Conservation (phyloP, 352 stramenopile species). For the Phytopythium boreale region DNA sequence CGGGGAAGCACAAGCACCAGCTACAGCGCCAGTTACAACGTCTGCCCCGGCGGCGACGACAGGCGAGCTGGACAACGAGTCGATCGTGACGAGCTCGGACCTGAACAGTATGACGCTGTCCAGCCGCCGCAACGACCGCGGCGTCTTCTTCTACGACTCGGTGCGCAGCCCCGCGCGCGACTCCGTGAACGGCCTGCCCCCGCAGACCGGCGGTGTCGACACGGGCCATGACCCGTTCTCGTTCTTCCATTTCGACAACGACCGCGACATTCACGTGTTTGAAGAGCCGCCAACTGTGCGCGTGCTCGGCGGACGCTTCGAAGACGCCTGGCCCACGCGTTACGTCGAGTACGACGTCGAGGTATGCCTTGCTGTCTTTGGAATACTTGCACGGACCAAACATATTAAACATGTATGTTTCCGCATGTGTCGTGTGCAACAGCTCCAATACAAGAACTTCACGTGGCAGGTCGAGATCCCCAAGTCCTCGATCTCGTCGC, state of each 20-base stretch:
- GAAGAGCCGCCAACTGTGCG: conserved; percentile 51
- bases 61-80: background rate
- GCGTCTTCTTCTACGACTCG: conserved; percentile 44
- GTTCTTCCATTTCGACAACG: conserved; percentile 50
- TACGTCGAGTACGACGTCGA: conserved; percentile 89
- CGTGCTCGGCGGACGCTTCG: conserved; percentile 53
- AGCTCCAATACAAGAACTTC: conserved; percentile 72
- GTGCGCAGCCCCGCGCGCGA: conserved; percentile 23
- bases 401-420: too few relatives aligned
- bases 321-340: conserved; percentile 76
- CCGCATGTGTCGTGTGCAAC: too few relatives aligned
- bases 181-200: conserved; percentile 22
- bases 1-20: background rate
- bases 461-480: conserved; percentile 83
- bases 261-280: conserved; percentile 74
- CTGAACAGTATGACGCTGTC: background rate
- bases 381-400: too few relatives aligned
- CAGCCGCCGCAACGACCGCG: background rate
- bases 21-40: too few relatives aligned
- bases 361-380: conserved; percentile 34
- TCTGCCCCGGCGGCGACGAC: background rate
- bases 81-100: background rate
- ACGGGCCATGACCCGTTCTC: conserved; percentile 35
- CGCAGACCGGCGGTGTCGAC: conserved; percentile 18
- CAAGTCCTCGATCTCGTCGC: conserved; percentile 74